These are phyloP conservation scores for Fraxinus greggii DNA, from an alignment of 305 asterid genomes.

Conservation along the genomic window DNA sequence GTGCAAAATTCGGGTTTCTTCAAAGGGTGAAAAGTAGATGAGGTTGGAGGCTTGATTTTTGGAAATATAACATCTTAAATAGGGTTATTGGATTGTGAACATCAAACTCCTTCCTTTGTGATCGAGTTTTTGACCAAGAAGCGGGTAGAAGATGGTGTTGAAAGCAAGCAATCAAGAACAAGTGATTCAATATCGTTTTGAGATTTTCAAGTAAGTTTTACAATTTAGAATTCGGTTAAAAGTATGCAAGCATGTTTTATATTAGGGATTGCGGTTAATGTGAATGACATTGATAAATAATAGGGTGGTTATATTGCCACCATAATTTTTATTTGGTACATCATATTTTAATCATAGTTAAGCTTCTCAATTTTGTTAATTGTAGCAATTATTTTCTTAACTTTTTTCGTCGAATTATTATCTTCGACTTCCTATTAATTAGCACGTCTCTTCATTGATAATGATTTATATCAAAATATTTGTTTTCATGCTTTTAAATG, in stretches of 20 bases:
- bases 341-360: not conserved
- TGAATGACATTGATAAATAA: not conserved
- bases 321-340: not conserved
- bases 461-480: no score
- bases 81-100: no score
- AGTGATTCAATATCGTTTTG: not conserved
- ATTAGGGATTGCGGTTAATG: not conserved
- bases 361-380: no score
- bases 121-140: not conserved
- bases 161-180: not conserved
- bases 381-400: not conserved
- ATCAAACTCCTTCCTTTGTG: not conserved
- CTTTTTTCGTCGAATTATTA: not conserved
- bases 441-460: not conserved
- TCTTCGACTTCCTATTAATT: not conserved
- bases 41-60: not conserved
- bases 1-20: not conserved
- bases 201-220: not conserved
- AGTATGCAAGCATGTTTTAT: not conserved
- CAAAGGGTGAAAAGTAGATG: not conserved
- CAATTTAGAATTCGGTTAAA: not conserved
- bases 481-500: no score
- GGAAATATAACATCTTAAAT: no score
- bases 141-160: not conserved
- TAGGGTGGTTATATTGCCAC: not conserved